Evolutionary conservation across 2,329 filamentous ascomycete genomes (phyloP).

Genomic region (Ophioceras dolichostomum): DNA sequence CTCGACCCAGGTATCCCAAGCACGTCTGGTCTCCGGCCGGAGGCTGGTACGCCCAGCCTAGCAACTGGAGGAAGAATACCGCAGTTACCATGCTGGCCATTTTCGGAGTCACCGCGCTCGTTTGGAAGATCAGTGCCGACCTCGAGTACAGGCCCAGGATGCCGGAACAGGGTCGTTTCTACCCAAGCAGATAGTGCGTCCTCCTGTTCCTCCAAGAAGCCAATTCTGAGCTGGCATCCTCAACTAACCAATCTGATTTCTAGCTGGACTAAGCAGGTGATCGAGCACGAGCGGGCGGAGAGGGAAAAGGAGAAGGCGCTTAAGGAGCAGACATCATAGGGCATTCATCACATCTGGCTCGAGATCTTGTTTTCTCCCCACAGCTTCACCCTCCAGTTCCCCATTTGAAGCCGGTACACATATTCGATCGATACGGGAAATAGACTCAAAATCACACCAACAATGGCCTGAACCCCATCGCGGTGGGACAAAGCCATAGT

Average conservation of each 20-base stretch:
- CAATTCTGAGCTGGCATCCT: background rate
- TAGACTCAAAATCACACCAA: too few species aligned
- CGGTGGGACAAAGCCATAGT: too few species aligned
- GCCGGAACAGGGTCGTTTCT: conserved; percentile 69
- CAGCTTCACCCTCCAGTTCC: too few species aligned
- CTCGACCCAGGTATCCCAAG: conserved; percentile 66
- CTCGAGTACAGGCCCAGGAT: conserved; percentile 63
- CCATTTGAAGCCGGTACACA: too few species aligned
- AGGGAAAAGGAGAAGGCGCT: conserved; percentile 12
- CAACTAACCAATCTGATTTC: too few species aligned
- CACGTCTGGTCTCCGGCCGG: conserved; percentile 98
- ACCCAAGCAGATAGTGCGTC: conserved; percentile 72
- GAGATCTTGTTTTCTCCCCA: too few species aligned
- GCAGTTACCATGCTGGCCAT: conserved; percentile 25
- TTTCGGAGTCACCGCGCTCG: conserved; percentile 48
- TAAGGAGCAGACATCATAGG: conserved; percentile 5
- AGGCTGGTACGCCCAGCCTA: conserved; percentile 92
- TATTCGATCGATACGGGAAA: too few species aligned
- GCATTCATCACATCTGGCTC: too few species aligned
- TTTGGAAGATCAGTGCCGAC: conserved; percentile 62
- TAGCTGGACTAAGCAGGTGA: conserved; percentile 33
- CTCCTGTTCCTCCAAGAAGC: conserved; percentile 7
- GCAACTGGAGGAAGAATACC: conserved; percentile 93
- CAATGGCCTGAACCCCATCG: too few species aligned
- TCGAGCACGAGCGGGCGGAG: conserved; percentile 28